These are phyloP conservation scores for Gentiana macrophylla DNA, from an alignment of 257 asterid species.

Conservation along the genomic window DNA sequence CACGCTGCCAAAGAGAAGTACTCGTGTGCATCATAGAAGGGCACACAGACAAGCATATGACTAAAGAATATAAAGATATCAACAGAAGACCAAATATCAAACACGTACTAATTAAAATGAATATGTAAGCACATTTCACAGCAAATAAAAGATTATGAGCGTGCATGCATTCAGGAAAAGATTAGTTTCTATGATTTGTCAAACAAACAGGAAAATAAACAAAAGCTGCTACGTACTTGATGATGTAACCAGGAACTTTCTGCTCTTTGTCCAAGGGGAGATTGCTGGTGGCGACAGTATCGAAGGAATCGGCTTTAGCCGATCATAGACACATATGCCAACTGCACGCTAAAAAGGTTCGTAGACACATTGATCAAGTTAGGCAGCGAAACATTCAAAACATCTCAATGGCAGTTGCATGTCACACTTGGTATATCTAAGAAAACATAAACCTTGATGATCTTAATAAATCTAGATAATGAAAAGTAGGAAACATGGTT, in stretches of 20 bases:
- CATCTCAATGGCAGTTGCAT: background rate
- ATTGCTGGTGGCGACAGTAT: conserved; percentile 39
- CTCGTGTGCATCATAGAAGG: no score
- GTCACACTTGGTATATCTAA: background rate
- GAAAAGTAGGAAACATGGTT: conserved; percentile 3
- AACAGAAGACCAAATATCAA: no score
- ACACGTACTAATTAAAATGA: no score
- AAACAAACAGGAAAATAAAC: conserved; percentile 6
- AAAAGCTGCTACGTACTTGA: conserved; percentile 42
- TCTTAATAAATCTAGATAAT: background rate
- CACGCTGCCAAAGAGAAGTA: no score
- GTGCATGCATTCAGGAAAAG: background rate
- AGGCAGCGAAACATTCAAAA: background rate
- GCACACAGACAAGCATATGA: no score
- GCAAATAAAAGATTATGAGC: no score
- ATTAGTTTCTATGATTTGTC: background rate
- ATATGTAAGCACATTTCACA: no score
- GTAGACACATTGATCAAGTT: conserved; percentile 15
- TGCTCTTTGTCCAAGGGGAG: conserved; percentile 40
- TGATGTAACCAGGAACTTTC: conserved; percentile 29
- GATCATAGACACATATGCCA: conserved; percentile 68
- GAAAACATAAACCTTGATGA: background rate
- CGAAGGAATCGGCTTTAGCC: conserved; percentile 63
- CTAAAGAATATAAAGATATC: no score
- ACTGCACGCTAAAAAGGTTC: conserved; percentile 60